Evolutionary conservation across 805 yeast genomes (phyloP), one percentile per base, ranked within the genome.

Genomic region (Kluyveromyces aestuarii): DNA sequence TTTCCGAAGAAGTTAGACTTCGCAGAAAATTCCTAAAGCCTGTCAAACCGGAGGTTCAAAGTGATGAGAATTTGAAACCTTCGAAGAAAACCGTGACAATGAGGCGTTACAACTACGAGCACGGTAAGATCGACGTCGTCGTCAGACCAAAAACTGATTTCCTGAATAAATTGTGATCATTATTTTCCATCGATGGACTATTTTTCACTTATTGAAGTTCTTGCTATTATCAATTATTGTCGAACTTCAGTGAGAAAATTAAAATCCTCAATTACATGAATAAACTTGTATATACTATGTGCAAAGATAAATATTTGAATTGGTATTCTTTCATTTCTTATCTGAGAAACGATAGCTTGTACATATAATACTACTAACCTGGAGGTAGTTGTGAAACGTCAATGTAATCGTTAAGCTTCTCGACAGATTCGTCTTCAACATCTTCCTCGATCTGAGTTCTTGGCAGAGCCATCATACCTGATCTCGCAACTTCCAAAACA

Each of bases 381-480:
- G 99, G 99, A 53, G 99, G 99, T 62, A 91, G 77, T 69, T 84
- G 87, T 48, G 91, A 77, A 55, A 84, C 84, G 67, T 91, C 98
- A 52, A 89, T 95, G 56, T 81, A 79, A 48, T 84, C 87, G 48
- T 73, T 68, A 27, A 64, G 61, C 52, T 61, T 56, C 21, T 80
- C 72, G 21, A 74, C 72, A 36, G 82, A 85, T 51, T 78, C 81
- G 52, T 72, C 72, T 14, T 70, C 69, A 33, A 72, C 72, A 9
- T 76, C 84, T 27, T 75, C 80, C 19, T 72, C 76, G 57, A 89
- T 71, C 40, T 96, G 96, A 45, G 98, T 87, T 77, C 97, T 83
- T 63, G 98, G 95, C 61, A 93, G 77, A 9, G 98, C 99, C 91
- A 93, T 89, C 95, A 91, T 87, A 72, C 99, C 99, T 25, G 96